Evolutionary conservation across 805 yeast genomes (phyloP).

Genomic region (Wickerhamiella domercqiae): DNA sequence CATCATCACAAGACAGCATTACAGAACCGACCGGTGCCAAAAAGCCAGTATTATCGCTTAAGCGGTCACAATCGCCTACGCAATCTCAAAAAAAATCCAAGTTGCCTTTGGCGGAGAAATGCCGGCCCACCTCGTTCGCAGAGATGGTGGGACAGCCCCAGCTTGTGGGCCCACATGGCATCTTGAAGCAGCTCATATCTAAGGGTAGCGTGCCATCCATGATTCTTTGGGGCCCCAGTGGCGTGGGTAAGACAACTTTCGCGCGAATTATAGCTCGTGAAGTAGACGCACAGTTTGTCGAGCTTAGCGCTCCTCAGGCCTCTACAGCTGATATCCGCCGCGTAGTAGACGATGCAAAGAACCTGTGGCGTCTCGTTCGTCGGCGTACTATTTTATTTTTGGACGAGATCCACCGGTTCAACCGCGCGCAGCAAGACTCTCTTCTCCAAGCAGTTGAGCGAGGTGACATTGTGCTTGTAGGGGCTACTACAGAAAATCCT

Average conservation of each 20-base stretch:
- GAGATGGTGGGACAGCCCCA: slow-evolving; percentile 81
- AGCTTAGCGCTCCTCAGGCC: slow-evolving; percentile 70
- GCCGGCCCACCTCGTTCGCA: slow-evolving; percentile 58
- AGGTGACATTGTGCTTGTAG: slow-evolving; percentile 69
- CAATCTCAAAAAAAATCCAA: too few relatives aligned
- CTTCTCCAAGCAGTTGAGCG: slow-evolving; percentile 71
- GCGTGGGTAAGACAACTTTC: slow-evolving; percentile 78
- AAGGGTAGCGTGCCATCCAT: slow-evolving; percentile 49
- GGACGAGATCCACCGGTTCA: slow-evolving; percentile 87
- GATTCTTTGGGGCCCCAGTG: slow-evolving; percentile 92
- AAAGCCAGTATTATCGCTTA: too few relatives aligned
- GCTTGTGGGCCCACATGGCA: slow-evolving; percentile 48
- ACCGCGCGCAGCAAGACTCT: slow-evolving; percentile 74
- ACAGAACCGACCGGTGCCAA: too few relatives aligned
- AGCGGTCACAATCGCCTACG: too few relatives aligned
- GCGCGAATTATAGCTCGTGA: slow-evolving; percentile 51
- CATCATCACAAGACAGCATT: too few relatives aligned
- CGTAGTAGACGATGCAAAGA: slow-evolving; percentile 37
- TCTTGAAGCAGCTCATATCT: slow-evolving; percentile 47
- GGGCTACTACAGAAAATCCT: slow-evolving; percentile 98
- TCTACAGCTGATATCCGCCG: slow-evolving; percentile 51
- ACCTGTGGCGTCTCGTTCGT: slow-evolving; percentile 32
- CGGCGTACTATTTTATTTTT: slow-evolving; percentile 59
- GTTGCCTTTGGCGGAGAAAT: slow-evolving; percentile 67
- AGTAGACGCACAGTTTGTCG: slow-evolving; percentile 48